A percentile compares a stretch with the other conserved stretches of the same genome.
Conservation (phyloP, 345 rosid genomes). For the Populus ilicifolia region DNA sequence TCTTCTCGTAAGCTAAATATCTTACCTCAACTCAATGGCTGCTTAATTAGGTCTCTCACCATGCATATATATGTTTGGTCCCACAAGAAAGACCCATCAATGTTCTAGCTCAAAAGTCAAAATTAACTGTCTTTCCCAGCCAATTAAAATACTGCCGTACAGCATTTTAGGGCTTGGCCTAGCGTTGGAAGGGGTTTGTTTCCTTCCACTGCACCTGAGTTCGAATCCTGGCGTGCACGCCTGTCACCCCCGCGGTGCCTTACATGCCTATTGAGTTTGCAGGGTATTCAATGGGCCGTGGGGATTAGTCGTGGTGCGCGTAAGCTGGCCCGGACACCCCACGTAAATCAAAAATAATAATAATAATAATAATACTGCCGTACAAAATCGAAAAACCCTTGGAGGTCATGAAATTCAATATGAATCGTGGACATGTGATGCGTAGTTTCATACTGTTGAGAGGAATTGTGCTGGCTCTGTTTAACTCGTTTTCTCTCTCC, state of each 20-base stretch:
- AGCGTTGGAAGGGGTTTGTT: too few relatives aligned
- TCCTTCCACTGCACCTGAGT: too few relatives aligned
- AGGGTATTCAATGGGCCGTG: too few relatives aligned
- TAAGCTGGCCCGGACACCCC: too few relatives aligned
- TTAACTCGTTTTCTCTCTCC: neutral
- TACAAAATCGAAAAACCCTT: neutral
- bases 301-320: too few relatives aligned
- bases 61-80: neutral
- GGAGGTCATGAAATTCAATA: neutral
- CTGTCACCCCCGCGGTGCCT: too few relatives aligned
- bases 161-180: too few relatives aligned
- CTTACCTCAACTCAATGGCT: too few relatives aligned
- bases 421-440: neutral
- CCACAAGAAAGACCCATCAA: neutral
- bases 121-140: neutral
- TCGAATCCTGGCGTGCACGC: too few relatives aligned
- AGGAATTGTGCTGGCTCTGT: neutral
- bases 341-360: too few relatives aligned
- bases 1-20: neutral
- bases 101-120: neutral
- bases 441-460: neutral
- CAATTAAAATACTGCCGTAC: neutral
- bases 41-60: neutral
- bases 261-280: too few relatives aligned
- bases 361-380: too few relatives aligned